Evolutionary conservation across 768 basidiomycete genomes (phyloP).

Genomic region (Boletellus ananas): DNA sequence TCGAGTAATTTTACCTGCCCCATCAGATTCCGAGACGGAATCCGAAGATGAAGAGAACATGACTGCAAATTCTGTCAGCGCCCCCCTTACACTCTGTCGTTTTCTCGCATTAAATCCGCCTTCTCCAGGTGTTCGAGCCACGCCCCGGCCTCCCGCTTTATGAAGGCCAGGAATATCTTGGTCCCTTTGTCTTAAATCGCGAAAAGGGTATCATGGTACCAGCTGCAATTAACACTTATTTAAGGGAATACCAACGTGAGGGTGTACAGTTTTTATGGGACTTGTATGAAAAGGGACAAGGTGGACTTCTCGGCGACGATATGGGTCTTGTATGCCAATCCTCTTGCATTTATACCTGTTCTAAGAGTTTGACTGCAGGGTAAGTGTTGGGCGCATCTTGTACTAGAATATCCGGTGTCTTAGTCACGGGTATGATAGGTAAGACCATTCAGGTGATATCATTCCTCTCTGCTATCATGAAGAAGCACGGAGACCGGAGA

Average conservation of each 20-base stretch:
- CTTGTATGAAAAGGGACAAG: constrained; percentile 61
- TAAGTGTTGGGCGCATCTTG: constrained; percentile 8
- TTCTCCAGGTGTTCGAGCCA: constrained; percentile 37
- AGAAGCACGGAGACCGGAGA: constrained; percentile 59
- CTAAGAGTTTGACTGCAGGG: constrained; percentile 21
- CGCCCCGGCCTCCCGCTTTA: constrained; percentile 54
- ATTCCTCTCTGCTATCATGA: constrained; percentile 90
- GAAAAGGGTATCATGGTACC: constrained; percentile 51
- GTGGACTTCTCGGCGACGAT: constrained; percentile 90
- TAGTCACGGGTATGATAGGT: constrained; percentile 38
- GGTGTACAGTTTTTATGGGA: constrained; percentile 81
- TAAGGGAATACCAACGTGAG: constrained; percentile 89
- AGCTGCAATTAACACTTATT: constrained; percentile 71
- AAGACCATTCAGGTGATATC: constrained; percentile 95
- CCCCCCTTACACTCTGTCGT: neutral
- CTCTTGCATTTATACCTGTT: neutral
- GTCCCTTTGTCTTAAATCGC: constrained; percentile 50
- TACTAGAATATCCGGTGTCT: neutral
- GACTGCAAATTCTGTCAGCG: constrained; percentile 31
- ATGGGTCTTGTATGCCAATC: constrained; percentile 72
- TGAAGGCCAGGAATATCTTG: constrained; percentile 39
- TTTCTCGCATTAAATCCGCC: neutral
- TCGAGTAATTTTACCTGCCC: constrained; percentile 1
- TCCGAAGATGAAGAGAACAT: constrained; percentile 37
- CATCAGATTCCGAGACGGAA: constrained; percentile 40